Percentiles rank a stretch among this genome's conserved stretches.
phyloP scores from a whole-genome alignment of 1,139 yeast species.

The Taiozyma onychis region DNA sequence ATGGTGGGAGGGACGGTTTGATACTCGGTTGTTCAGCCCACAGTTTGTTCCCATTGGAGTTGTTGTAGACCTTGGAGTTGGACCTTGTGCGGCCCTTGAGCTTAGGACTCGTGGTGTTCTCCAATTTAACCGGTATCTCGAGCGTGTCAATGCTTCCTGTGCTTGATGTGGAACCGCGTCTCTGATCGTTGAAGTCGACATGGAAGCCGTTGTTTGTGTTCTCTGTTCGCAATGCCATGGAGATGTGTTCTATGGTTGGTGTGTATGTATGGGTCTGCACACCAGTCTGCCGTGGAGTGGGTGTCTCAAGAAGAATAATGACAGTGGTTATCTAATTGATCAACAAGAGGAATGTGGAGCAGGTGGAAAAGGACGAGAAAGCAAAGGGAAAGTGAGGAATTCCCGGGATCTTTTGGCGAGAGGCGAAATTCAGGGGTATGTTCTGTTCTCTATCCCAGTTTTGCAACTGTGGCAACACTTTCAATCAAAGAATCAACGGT shows the following conservation, averaged over 20 bases:
- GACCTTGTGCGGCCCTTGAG: constrained; percentile 18
- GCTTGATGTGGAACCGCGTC: neutral
- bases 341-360: too few species aligned
- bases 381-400: too few species aligned
- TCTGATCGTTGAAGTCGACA: neutral
- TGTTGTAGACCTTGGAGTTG: constrained; percentile 19
- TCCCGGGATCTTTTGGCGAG: too few species aligned
- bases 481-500: too few species aligned
- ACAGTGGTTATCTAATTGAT: too few species aligned
- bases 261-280: neutral
- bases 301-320: too few species aligned
- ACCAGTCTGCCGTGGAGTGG: too few species aligned
- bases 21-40: neutral
- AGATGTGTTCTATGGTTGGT: neutral
- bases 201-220: neutral
- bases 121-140: constrained; percentile 14
- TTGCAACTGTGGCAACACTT: too few species aligned
- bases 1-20: neutral
- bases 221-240: constrained; percentile 3
- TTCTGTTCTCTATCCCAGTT: too few species aligned
- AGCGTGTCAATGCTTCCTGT: constrained; percentile 6
- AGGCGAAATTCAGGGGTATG: too few species aligned
- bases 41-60: constrained; percentile 1
- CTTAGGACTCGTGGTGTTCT: neutral
- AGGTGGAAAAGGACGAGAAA: too few species aligned